These are phyloP conservation scores for Vitis rotundifolia DNA, from an alignment of 164 flowering plant species.

Conservation along the genomic window DNA sequence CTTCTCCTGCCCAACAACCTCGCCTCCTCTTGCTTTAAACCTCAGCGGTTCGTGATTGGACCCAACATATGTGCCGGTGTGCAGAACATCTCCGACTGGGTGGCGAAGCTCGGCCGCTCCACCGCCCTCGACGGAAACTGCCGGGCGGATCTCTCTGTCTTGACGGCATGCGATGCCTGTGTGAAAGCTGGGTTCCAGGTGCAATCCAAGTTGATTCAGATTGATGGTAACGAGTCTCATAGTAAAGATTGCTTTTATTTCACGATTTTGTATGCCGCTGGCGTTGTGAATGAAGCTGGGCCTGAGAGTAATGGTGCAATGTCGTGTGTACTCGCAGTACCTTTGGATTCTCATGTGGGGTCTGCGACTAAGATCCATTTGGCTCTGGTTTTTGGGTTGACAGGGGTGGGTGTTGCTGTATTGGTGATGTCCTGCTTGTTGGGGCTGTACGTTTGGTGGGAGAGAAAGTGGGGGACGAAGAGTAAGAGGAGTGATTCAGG, in stretches of 20 bases:
- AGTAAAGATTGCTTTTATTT: constrained; percentile 57
- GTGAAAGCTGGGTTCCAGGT: constrained; percentile 48
- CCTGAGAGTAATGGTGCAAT: constrained; percentile 55
- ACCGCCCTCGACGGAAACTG: constrained; percentile 52
- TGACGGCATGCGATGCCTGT: constrained; percentile 54
- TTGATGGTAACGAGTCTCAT: constrained; percentile 57
- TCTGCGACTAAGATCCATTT: constrained; percentile 10
- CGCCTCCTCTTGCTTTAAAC: constrained; percentile 45
- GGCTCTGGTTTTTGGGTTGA: constrained; percentile 34
- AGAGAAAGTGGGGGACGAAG: constrained; percentile 20
- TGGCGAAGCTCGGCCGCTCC: constrained; percentile 33
- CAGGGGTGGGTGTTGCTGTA: constrained; percentile 50
- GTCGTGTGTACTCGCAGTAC: constrained; percentile 50
- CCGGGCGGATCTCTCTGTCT: constrained; percentile 44
- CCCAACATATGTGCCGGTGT: constrained; percentile 55
- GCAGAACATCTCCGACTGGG: constrained; percentile 53
- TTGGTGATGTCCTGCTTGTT: constrained; percentile 30
- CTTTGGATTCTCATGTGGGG: constrained; percentile 7
- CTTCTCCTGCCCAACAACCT: constrained; percentile 37
- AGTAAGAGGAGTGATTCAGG: constrained; percentile 3
- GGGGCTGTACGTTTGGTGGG: constrained; percentile 46
- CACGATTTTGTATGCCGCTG: constrained; percentile 72
- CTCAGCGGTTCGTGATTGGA: constrained; percentile 38
- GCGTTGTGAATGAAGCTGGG: constrained; percentile 55
- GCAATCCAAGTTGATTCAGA: constrained; percentile 26